Evolutionary conservation across 1,284 basidiomycete genomes (phyloP).

Genomic region (Moesziomyces sp.): DNA sequence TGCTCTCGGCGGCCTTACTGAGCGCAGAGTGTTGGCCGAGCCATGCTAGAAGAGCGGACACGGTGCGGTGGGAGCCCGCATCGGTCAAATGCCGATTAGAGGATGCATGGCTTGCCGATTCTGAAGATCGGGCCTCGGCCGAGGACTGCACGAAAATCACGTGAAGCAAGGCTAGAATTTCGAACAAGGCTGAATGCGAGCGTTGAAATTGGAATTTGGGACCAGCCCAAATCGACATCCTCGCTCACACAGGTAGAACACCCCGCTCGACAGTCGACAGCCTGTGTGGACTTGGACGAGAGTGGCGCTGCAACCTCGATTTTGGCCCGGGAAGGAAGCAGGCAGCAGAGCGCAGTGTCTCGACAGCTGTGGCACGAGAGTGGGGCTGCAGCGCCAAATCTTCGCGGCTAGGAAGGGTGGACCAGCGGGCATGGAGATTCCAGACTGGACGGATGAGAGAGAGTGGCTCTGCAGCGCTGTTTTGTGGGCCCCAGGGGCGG

Average conservation of each 20-base stretch:
- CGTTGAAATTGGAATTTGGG: neutral
- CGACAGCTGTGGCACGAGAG: neutral
- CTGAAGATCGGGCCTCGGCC: neutral
- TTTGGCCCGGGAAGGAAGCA: neutral
- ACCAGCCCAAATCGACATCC: too few species aligned
- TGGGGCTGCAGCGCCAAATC: too few species aligned
- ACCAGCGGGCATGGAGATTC: too few species aligned
- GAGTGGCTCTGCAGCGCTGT: neutral
- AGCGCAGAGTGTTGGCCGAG: too few species aligned
- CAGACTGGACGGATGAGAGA: too few species aligned
- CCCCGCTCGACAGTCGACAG: too few species aligned
- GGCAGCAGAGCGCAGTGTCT: conserved; percentile 13
- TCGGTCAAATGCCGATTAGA: neutral
- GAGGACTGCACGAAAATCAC: neutral
- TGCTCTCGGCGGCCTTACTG: too few species aligned
- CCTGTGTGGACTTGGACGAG: neutral
- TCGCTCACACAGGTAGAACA: too few species aligned
- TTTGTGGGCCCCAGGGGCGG: neutral
- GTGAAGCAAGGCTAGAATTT: neutral
- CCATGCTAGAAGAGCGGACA: too few species aligned
- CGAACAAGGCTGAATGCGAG: too few species aligned
- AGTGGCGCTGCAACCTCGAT: conserved; percentile 9
- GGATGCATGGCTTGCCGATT: neutral
- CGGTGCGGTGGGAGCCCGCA: neutral
- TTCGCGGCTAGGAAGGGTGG: too few species aligned